Base-by-base conservation (phyloP, 371 early-diverging fungal genomes). In the Mortierella sp. region DNA sequence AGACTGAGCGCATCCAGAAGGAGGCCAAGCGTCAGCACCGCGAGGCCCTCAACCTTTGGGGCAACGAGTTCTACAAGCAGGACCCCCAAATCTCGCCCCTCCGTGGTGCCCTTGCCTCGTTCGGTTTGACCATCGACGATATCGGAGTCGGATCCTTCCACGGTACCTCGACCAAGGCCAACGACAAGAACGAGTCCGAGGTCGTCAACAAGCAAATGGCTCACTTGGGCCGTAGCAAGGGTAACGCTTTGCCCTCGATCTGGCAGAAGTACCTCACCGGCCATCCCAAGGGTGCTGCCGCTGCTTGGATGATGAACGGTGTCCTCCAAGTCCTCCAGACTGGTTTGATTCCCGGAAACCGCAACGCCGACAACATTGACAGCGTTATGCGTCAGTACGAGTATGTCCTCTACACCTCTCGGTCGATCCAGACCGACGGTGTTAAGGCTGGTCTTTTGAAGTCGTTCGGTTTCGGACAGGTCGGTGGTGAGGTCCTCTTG, bases 281-380 rank as follows among this genome's bases (percentile, higher is more conserved):
- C 77, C 98, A 98, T 84, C 97, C 99, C 57, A 98, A 98, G 95
- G 98, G 97, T 77, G 96, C 98, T 70, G 98, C 98, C 65, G 98
- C 98, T 68, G 96, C 97, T n/a, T 98, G 97, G 97, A 98, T 98
- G 98, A 93, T 97, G 83, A 98, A 98, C 91, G 98, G 98, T 80
- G 92, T 96, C 79, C 90, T 98, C 77, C 98, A 98, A 88, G 90
- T 94, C 72, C 91, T 98, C 78, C 93, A 96, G 83, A 96, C 96
- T 54, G 97, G 98, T 86, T 89, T 97, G 77, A 91, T 98, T 65
- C 98, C 98, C 42, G 98, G 98, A 76, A 98, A 98, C 92, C 97
- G 98, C 85, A 98, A 98, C 88, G 95, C 96, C 65, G 98, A 98
- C 91, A 98, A 98, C 89, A 94, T 97, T 68, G 98, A 96, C 78